phyloP scores from a whole-genome alignment of 2,329 filamentous ascomycete species.

The Periconia sp. region DNA sequence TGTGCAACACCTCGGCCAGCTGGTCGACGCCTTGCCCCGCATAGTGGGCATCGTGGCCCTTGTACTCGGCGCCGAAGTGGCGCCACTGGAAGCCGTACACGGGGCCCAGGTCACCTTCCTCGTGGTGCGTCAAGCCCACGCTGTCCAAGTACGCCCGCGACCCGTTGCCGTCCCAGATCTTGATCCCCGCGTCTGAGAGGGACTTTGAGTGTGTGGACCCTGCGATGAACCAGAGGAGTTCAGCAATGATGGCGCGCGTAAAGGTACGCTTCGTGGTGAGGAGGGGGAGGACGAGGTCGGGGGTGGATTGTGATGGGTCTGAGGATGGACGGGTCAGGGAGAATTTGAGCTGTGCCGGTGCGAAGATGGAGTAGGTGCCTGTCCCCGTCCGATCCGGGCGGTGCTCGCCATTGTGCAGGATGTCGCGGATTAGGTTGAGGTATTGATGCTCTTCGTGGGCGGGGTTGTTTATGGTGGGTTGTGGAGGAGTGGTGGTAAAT shows the following conservation, averaged over 20 bases:
- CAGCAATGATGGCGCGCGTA: conserved; percentile 81
- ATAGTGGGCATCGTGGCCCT: conserved; percentile 70
- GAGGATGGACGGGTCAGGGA: conserved; percentile 63
- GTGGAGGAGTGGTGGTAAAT: conserved; percentile 8
- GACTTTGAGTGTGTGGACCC: conserved; percentile 79
- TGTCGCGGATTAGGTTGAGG: conserved; percentile 82
- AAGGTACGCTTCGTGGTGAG: conserved; percentile 98
- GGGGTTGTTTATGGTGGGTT: conserved; percentile 10
- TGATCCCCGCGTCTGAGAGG: conserved; percentile 77
- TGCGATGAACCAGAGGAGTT: conserved; percentile 93
- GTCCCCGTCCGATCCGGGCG: conserved; percentile 92
- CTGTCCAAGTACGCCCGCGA: conserved; percentile 86
- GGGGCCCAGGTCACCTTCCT: conserved; percentile 85
- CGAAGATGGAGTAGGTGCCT: conserved; percentile 87
- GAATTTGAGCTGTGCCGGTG: conserved; percentile 84
- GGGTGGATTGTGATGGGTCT: conserved; percentile 40
- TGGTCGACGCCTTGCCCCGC: conserved; percentile 89
- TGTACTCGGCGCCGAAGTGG: conserved; percentile 92
- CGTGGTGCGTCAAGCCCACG: conserved; percentile 78
- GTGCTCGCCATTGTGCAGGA: conserved; percentile 80
- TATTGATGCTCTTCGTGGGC: conserved; percentile 91
- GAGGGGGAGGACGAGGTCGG: conserved; percentile 75
- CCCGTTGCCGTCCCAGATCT: conserved; percentile 98
- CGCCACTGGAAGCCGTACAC: conserved; percentile 99
- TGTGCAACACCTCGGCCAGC: conserved; percentile 84